These are phyloP conservation scores for Venturia pyrina DNA, from an alignment of 2,329 filamentous ascomycete species.

Conservation along the genomic window DNA sequence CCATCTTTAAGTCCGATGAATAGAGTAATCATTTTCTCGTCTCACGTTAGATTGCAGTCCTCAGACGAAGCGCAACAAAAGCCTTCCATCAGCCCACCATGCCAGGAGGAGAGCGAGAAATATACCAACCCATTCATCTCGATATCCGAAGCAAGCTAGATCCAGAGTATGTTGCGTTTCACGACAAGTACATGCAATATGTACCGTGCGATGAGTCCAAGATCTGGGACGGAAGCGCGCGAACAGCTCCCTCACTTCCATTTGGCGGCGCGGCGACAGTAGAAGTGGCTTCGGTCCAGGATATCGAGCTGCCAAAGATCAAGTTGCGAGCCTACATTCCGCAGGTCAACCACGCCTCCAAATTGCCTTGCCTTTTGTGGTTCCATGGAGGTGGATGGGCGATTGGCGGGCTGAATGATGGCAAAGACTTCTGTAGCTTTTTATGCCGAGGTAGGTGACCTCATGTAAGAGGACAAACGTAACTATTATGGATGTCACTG, in stretches of 20 bases:
- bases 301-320: background rate
- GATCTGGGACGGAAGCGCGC: slow-evolving; percentile 25
- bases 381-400: slow-evolving; percentile 33
- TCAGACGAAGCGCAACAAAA: background rate
- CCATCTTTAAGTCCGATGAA: too few species aligned
- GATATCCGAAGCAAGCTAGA: slow-evolving; percentile 24
- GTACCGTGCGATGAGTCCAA: slow-evolving; percentile 25
- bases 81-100: background rate
- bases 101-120: background rate
- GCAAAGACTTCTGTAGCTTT: slow-evolving; percentile 22
- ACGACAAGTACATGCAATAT: slow-evolving; percentile 29
- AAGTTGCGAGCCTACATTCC: slow-evolving; percentile 22
- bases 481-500: background rate
- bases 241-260: slow-evolving; percentile 17
- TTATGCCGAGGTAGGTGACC: slow-evolving; percentile 17
- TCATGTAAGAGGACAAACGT: slow-evolving; percentile 14
- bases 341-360: slow-evolving; percentile 16
- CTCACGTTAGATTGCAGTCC: too few species aligned
- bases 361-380: slow-evolving; percentile 30
- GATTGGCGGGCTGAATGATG: slow-evolving; percentile 25
- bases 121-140: slow-evolving; percentile 4
- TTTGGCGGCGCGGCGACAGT: slow-evolving; percentile 8
- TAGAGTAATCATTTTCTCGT: too few species aligned
- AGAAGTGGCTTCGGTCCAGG: slow-evolving; percentile 5
- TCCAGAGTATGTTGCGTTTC: slow-evolving; percentile 30